Percentiles rank a stretch among this genome's conserved stretches.
phyloP scores from a whole-genome alignment of 768 basidiomycete species.

The Lyophyllum decastes region DNA sequence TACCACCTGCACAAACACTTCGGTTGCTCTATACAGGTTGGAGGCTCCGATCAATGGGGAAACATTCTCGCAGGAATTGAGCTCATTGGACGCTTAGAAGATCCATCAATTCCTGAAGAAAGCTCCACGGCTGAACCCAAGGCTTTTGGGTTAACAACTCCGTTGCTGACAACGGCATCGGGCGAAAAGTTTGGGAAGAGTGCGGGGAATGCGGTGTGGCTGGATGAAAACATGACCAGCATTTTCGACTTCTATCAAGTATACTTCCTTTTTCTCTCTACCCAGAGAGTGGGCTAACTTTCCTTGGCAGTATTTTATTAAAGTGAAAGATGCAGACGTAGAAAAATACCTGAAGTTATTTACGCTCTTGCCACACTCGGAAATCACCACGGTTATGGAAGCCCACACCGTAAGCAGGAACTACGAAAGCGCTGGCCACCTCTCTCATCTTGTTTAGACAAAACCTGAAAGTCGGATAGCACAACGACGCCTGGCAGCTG shows the following conservation, averaged over 20 bases:
- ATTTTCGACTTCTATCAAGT: constrained; percentile 96
- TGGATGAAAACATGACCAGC: constrained; percentile 77
- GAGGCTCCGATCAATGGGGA: constrained; percentile 98
- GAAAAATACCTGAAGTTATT: constrained; percentile 80
- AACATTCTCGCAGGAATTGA: constrained; percentile 95
- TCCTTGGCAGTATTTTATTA: constrained; percentile 83
- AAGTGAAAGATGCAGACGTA: constrained; percentile 78
- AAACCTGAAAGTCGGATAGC: constrained; percentile 46
- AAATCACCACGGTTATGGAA: constrained; percentile 57
- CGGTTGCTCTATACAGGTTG: constrained; percentile 84
- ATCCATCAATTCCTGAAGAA: constrained; percentile 6
- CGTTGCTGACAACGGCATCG: constrained; percentile 84
- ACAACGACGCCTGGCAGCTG: constrained; percentile 49
- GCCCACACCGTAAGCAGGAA: constrained; percentile 54
- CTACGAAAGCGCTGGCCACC: background rate
- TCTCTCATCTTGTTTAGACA: constrained; percentile 22
- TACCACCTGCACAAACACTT: constrained; percentile 65
- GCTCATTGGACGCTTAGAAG: constrained; percentile 67
- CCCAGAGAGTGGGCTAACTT: background rate
- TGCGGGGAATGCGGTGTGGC: constrained; percentile 93
- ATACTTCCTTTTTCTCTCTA: constrained; percentile 7
- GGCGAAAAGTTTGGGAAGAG: constrained; percentile 99
- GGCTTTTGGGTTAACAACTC: constrained; percentile 88
- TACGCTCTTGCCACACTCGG: constrained; percentile 65
- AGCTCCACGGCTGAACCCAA: constrained; percentile 23